Conservation (phyloP, 2,329 filamentous ascomycete species). For the Diplodia scrobiculata region DNA sequence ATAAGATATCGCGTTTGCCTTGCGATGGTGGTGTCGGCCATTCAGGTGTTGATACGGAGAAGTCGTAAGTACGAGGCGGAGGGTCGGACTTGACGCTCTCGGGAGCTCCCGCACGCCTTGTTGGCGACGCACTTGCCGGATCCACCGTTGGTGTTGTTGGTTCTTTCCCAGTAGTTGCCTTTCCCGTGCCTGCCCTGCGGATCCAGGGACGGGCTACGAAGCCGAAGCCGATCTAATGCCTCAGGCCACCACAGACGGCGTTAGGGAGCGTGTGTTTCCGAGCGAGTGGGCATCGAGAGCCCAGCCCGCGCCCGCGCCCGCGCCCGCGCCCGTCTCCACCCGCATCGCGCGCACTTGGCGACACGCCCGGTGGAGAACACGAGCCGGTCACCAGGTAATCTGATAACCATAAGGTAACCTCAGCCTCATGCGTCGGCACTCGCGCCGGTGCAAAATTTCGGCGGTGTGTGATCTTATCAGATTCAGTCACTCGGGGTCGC, state of each 20-base stretch:
- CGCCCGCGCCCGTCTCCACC: not conserved
- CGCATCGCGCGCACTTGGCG: constrained; percentile 2
- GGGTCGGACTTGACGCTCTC: constrained; percentile 3
- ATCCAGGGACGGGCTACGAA: not conserved
- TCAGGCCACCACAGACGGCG: not conserved
- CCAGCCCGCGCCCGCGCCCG: not conserved
- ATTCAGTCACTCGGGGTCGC: not conserved
- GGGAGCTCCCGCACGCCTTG: not conserved
- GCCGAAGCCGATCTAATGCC: not conserved
- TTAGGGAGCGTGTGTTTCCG: constrained; percentile 7
- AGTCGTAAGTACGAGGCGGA: constrained; percentile 12
- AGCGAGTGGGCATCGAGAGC: not conserved
- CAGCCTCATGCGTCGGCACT: not conserved
- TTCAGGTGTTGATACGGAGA: not conserved
- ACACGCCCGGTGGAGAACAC: not conserved
- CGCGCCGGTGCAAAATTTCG: not conserved
- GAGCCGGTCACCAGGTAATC: not conserved
- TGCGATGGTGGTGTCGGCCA: not conserved
- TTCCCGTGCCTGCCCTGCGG: too few species aligned
- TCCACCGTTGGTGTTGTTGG: not conserved
- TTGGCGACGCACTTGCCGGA: not conserved
- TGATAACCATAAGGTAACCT: constrained; percentile 13
- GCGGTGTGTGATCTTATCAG: constrained; percentile 11
- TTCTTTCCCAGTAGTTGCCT: too few species aligned
- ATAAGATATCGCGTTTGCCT: constrained; percentile 4